phyloP scores from a whole-genome alignment of 345 rosid species.

The Citrus mangshanensis region DNA sequence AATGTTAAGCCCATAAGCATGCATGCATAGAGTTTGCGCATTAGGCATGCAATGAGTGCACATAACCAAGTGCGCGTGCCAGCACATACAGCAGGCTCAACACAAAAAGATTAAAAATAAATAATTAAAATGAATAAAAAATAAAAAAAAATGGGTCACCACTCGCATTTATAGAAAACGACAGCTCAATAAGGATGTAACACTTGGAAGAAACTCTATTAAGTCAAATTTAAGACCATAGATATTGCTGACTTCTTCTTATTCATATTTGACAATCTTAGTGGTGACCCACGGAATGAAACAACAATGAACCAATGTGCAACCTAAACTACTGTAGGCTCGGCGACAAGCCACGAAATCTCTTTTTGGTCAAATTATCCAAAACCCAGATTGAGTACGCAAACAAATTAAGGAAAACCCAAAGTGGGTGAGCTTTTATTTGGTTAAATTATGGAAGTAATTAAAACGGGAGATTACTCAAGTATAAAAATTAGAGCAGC shows the following conservation, averaged over 20 bases:
- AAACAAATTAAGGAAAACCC: background rate
- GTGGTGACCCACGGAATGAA: slow-evolving; percentile 9
- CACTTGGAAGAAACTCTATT: background rate
- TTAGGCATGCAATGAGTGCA: slow-evolving; percentile 16
- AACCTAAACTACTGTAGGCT: slow-evolving; percentile 10
- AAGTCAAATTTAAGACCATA: background rate
- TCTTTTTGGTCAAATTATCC: background rate
- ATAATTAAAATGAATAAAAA: too few species aligned
- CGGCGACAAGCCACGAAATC: background rate
- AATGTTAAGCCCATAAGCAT: slow-evolving; percentile 7
- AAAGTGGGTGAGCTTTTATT: slow-evolving; percentile 12
- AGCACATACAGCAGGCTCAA: slow-evolving; percentile 8
- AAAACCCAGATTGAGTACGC: background rate
- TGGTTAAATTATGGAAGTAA: background rate
- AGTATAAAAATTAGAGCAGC: slow-evolving; percentile 14
- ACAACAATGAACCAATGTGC: background rate
- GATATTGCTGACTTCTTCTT: background rate
- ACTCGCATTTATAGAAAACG: background rate
- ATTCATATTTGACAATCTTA: background rate
- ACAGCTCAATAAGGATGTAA: background rate
- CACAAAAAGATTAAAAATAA: background rate
- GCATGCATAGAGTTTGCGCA: slow-evolving; percentile 16
- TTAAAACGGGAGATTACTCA: background rate
- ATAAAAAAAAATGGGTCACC: too few species aligned
- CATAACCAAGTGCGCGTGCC: slow-evolving; percentile 39